Evolutionary conservation across 225 moss, liverwort and hornwort species (phyloP).

Genomic region (Pseudisothecium myosuroides): DNA sequence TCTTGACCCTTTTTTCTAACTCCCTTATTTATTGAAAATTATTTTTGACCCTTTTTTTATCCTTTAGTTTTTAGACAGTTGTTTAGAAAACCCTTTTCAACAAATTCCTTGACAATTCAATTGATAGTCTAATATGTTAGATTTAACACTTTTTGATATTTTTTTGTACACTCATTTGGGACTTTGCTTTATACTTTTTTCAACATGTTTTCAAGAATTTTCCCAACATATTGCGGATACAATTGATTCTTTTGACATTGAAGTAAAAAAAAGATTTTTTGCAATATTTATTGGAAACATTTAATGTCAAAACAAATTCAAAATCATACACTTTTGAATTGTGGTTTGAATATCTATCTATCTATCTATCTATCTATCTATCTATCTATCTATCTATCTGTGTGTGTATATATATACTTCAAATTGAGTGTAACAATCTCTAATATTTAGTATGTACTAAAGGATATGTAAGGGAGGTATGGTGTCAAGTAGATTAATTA

Average conservation of each 20-base stretch:
- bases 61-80: accelerated
- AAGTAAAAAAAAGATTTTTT: background rate
- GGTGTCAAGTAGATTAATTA: background rate
- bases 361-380: no score
- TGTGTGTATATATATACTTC: background rate
- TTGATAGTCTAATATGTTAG: background rate
- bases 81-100: background rate
- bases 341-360: no score
- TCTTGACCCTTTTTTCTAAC: background rate
- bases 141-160: background rate
- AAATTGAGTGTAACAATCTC: background rate
- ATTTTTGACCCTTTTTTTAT: background rate
- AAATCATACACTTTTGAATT: background rate
- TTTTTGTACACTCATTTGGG: background rate
- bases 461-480: background rate
- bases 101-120: background rate
- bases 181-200: background rate
- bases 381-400: no score
- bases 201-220: background rate
- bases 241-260: background rate
- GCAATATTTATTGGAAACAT: no score
- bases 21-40: background rate
- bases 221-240: accelerated
- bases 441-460: background rate
- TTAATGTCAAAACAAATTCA: no score